These are phyloP conservation scores for Termitomyces sp. DNA, from an alignment of 768 basidiomycete genomes.

Conservation along the genomic window DNA sequence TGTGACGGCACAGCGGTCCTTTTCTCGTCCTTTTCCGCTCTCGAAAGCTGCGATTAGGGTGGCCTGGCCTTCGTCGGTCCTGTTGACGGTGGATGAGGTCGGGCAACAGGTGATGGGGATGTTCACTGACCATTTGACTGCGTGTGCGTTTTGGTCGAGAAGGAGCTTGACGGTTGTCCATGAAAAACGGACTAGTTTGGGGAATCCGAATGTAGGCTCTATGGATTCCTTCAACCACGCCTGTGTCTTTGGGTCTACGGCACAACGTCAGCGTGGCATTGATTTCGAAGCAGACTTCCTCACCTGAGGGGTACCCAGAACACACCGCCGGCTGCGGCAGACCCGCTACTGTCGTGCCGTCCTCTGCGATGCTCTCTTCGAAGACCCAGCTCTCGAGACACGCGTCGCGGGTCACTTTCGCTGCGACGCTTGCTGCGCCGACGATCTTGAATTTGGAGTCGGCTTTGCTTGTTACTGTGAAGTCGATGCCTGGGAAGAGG, in stretches of 20 bases:
- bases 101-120: neutral
- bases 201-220: constrained; percentile 90
- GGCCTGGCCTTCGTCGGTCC: constrained; percentile 84
- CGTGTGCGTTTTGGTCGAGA: constrained; percentile 76
- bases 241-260: constrained; percentile 85
- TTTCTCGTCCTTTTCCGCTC: constrained; percentile 65
- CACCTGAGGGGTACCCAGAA: constrained; percentile 85
- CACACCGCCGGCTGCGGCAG: constrained; percentile 52
- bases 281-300: neutral
- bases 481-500: constrained; percentile 78
- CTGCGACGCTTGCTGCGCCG: constrained; percentile 95
- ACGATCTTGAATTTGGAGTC: constrained; percentile 97
- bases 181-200: constrained; percentile 86
- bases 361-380: constrained; percentile 46
- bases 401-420: constrained; percentile 93
- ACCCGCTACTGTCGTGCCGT: constrained; percentile 24
- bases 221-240: constrained; percentile 76
- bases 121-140: constrained; percentile 69
- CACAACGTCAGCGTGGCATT: neutral
- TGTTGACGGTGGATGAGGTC: constrained; percentile 25
- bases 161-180: constrained; percentile 91
- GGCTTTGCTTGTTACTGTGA: constrained; percentile 90
- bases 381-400: constrained; percentile 86
- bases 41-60: constrained; percentile 75
- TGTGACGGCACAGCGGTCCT: constrained; percentile 66